Conservation (phyloP, 805 yeast genomes). For the Cyberlindnera maritima region DNA sequence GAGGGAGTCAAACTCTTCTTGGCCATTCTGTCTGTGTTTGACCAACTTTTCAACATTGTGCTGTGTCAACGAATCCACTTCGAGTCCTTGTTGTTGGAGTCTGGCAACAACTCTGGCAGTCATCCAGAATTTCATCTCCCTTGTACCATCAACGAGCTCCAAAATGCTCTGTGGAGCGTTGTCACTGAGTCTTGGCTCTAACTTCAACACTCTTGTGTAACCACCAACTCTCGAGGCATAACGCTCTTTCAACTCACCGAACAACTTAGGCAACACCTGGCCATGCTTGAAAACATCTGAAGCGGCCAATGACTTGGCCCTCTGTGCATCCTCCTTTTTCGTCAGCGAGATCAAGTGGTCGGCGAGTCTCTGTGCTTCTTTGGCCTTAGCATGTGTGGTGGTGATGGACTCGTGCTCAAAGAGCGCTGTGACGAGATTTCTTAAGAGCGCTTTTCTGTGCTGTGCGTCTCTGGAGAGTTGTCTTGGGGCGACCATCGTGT, state of each 20-base stretch:
- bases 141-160: slow-evolving; percentile 75
- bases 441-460: slow-evolving; percentile 44
- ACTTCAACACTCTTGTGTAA: slow-evolving; percentile 76
- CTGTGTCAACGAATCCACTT: slow-evolving; percentile 50
- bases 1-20: slow-evolving; percentile 50
- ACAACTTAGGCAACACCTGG: slow-evolving; percentile 57
- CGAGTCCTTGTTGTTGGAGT: slow-evolving; percentile 58
- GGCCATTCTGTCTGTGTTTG: slow-evolving; percentile 46
- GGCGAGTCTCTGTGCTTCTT: slow-evolving; percentile 59
- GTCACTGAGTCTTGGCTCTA: slow-evolving; percentile 88
- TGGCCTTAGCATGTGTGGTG: slow-evolving; percentile 76
- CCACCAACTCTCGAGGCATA: slow-evolving; percentile 70
- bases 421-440: slow-evolving; percentile 64
- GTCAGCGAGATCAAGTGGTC: slow-evolving; percentile 65
- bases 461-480: slow-evolving; percentile 24
- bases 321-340: slow-evolving; percentile 34
- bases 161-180: slow-evolving; percentile 85
- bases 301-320: slow-evolving; percentile 34
- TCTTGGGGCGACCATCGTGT: slow-evolving; percentile 27
- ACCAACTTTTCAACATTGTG: slow-evolving; percentile 54
- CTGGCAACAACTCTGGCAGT: slow-evolving; percentile 86
- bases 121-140: slow-evolving; percentile 73
- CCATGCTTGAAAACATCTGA: slow-evolving; percentile 47
- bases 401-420: slow-evolving; percentile 68
- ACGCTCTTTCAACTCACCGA: slow-evolving; percentile 61